These are phyloP conservation scores for Powellomyces hirtus DNA, from an alignment of 192 early-diverging fungal genomes.

Conservation along the genomic window DNA sequence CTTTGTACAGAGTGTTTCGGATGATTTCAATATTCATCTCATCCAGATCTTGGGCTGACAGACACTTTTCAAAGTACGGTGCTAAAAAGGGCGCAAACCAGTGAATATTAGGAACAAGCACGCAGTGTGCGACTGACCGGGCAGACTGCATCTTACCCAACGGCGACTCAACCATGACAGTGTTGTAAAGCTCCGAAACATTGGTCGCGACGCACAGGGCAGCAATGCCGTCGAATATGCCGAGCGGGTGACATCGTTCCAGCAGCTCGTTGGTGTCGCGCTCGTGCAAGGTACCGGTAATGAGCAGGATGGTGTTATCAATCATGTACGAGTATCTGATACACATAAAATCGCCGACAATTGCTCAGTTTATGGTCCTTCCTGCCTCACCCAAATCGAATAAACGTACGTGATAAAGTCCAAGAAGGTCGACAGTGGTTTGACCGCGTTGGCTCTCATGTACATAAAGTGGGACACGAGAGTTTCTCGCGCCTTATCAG, in stretches of 20 bases:
- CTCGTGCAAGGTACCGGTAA: conserved; percentile 97
- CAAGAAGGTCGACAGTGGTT: conserved; percentile 85
- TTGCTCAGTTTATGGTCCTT: not conserved
- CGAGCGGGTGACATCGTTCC: conserved; percentile 96
- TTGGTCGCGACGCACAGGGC: conserved; percentile 97
- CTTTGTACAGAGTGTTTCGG: conserved; percentile 97
- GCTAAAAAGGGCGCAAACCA: conserved; percentile 49
- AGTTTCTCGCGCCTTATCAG: conserved; percentile 84
- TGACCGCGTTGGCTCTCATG: conserved; percentile 76
- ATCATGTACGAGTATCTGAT: conserved; percentile 95
- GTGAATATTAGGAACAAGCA: not conserved
- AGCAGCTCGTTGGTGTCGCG: conserved; percentile 96
- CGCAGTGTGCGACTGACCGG: too few species aligned
- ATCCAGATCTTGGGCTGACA: conserved; percentile 95
- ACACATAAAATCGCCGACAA: not conserved
- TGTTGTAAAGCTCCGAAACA: conserved; percentile 91
- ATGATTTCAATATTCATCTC: conserved; percentile 99
- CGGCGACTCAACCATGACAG: conserved; percentile 95
- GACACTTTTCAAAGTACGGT: conserved; percentile 95
- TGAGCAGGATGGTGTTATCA: conserved; percentile 97
- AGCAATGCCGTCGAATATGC: conserved; percentile 97
- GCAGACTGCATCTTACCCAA: conserved; percentile 58
- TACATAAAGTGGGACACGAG: conserved; percentile 93
- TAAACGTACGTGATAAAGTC: conserved; percentile 96
- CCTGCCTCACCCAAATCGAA: too few species aligned